Evolutionary conservation across 139 green algal genomes (phyloP).

Genomic region (Chlorella sp.): DNA sequence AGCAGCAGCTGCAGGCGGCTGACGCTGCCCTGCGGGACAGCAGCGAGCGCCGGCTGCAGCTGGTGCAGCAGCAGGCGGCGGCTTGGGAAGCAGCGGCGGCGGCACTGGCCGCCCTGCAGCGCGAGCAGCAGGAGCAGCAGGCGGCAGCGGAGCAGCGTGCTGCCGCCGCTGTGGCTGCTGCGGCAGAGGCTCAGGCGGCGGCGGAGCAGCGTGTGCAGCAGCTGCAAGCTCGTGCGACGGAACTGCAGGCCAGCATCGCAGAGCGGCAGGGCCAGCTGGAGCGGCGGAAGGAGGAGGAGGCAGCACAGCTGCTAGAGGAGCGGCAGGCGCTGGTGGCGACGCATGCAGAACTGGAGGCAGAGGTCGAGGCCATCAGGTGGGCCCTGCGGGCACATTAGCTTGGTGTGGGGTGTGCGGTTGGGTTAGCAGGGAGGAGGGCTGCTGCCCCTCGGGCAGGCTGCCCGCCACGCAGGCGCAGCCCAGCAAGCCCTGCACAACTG

Average conservation of each 20-base stretch:
- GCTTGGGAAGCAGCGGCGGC: constrained; percentile 9
- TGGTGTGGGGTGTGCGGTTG: too few species aligned
- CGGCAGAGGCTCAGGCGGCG: not conserved
- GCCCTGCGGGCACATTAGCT: too few species aligned
- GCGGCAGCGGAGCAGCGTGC: not conserved
- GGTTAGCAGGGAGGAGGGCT: too few species aligned
- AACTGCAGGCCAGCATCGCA: not conserved
- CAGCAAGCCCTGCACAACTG: too few species aligned
- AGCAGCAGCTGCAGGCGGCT: constrained; percentile 25
- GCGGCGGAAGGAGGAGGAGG: not conserved
- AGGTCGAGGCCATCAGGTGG: constrained; percentile 46
- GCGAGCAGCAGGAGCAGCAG: not conserved
- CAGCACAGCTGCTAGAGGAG: constrained; percentile 1
- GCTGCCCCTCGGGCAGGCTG: too few species aligned
- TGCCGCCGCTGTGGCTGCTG: not conserved
- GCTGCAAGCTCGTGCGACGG: not conserved
- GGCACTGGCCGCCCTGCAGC: constrained; percentile 6
- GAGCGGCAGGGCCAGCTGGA: not conserved
- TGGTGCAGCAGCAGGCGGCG: constrained; percentile 30
- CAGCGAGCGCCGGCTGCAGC: constrained; percentile 19
- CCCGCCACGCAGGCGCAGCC: too few species aligned
- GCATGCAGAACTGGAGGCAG: constrained; percentile 14
- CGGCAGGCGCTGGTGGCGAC: not conserved
- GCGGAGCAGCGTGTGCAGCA: not conserved
- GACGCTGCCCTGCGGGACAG: not conserved